A percentile compares a stretch with the other conserved stretches of the same genome.
These are phyloP conservation scores for Apiotrichum porosum DNA, from an alignment of 1,284 basidiomycete genomes.

Conservation along the genomic window DNA sequence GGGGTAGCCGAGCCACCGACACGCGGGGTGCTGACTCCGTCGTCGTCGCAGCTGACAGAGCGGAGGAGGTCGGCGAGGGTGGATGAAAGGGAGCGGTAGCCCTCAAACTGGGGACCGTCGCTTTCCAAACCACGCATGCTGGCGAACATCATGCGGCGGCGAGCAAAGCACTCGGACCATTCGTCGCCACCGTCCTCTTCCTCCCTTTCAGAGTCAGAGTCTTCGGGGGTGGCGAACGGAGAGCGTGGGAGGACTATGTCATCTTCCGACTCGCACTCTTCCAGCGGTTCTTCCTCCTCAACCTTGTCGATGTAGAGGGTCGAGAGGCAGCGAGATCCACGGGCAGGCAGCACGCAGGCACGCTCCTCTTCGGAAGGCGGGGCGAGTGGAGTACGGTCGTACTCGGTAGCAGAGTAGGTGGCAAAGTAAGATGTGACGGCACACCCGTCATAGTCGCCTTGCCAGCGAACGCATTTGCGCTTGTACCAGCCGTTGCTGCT, in stretches of 20 bases:
- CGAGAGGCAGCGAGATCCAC: slow-evolving; percentile 37
- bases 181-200: slow-evolving; percentile 15
- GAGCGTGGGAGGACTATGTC: slow-evolving; percentile 7
- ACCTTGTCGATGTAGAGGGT: slow-evolving; percentile 15
- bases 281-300: slow-evolving; percentile 12
- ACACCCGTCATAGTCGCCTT: slow-evolving; percentile 31
- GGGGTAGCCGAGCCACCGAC: neutral
- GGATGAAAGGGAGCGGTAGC: slow-evolving; percentile 40
- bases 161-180: slow-evolving; percentile 42
- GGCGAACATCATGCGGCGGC: slow-evolving; percentile 45
- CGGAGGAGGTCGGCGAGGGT: slow-evolving; percentile 33
- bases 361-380: slow-evolving; percentile 47
- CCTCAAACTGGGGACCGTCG: slow-evolving; percentile 36
- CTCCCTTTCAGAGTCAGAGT: slow-evolving; percentile 11
- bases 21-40: slow-evolving; percentile 2
- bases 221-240: slow-evolving; percentile 19
- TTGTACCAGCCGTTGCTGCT: slow-evolving; percentile 18
- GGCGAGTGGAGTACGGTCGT: slow-evolving; percentile 50
- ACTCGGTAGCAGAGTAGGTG: slow-evolving; percentile 47
- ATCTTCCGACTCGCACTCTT: neutral
- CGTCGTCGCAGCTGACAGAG: slow-evolving; percentile 18
- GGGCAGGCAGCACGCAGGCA: slow-evolving; percentile 44
- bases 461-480: slow-evolving; percentile 41
- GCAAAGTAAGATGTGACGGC: slow-evolving; percentile 40
- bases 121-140: slow-evolving; percentile 14